These are phyloP conservation scores for Daedaleopsis nitida DNA, from an alignment of 768 basidiomycete species.

Conservation along the genomic window DNA sequence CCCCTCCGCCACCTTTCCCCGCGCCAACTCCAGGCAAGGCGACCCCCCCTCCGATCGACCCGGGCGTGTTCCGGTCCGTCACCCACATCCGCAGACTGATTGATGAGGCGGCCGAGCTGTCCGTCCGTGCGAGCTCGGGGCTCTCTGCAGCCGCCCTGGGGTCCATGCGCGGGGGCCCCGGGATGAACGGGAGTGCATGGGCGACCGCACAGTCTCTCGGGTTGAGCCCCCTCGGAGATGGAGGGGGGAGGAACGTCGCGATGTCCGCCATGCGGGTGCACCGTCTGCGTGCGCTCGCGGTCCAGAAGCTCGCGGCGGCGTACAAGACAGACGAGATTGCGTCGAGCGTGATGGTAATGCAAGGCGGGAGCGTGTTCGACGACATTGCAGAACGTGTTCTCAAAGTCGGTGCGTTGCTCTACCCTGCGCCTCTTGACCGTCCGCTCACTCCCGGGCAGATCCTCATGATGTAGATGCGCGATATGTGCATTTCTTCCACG, in stretches of 20 bases:
- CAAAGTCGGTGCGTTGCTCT: constrained; percentile 52
- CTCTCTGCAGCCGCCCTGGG: constrained; percentile 74
- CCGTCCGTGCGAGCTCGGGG: constrained; percentile 85
- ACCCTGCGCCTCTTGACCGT: background rate
- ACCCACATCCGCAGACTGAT: constrained; percentile 76
- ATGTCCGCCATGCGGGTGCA: constrained; percentile 89
- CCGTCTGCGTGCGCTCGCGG: constrained; percentile 75
- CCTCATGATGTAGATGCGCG: constrained; percentile 76
- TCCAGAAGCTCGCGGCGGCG: constrained; percentile 84
- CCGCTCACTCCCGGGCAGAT: constrained; percentile 44
- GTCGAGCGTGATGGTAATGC: constrained; percentile 94
- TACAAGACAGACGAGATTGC: constrained; percentile 90
- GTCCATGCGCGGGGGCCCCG: constrained; percentile 53
- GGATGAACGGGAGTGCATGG: constrained; percentile 56
- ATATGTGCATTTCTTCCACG: constrained; percentile 94
- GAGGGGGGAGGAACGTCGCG: constrained; percentile 68
- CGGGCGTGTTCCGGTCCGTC: constrained; percentile 81
- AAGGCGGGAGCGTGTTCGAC: constrained; percentile 89
- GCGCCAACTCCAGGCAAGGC: constrained; percentile 63
- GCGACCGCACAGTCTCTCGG: constrained; percentile 63
- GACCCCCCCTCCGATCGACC: constrained; percentile 85
- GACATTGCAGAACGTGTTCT: constrained; percentile 90
- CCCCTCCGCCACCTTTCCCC: constrained; percentile 49
- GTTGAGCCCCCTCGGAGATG: constrained; percentile 56
- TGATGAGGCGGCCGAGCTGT: constrained; percentile 87